Base-by-base conservation (phyloP, 495 filamentous ascomycete species). In the Aspergillus cristatus region DNA sequence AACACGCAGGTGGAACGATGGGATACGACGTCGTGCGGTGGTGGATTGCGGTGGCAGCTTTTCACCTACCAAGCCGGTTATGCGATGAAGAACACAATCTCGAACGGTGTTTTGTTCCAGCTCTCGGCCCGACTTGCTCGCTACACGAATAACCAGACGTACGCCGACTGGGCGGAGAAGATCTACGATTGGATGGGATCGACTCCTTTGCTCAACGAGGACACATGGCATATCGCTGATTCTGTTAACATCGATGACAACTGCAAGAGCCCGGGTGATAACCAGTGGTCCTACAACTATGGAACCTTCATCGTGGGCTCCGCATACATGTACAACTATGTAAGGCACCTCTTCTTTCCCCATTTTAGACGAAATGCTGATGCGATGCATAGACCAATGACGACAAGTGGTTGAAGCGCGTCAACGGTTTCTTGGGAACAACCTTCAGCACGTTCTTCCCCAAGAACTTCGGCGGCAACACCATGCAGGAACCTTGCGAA, bases 401-500 rank as follows among this genome's bases (percentile, higher is more conserved):
- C 12, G 34, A 51, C 0, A 44, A 53, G 18, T 90, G 83, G 84
- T 70, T 70, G 34, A 46, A 49, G 1, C 68, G 69, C 22, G 56
- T 79, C 7, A 57, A 74, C 18, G 78, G 76, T 13, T 62, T 86
- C 5, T 55, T 84, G 18, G 63, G 65, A 3, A 59, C 60, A 10
- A 71, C 74, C 3, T 38, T 56, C n/a, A 41, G 57, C 1, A 69
- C 67, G 28, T 91, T 88, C 66, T 78, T 73, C 62, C 58, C 75
- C 42, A 29, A 53, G 10, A 53, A 70, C 3, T 52, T 56, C 36
- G 63, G 67, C 25, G 20, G 20, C 20, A 24, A 68, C 15, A 63
- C 78, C 42, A 76, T 82, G 50, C 66, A 68, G 31, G 85, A 90
- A 52, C 62, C 79, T 14, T 91, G 85, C 59, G 84, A 89, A 55